Evolutionary conservation across 805 yeast genomes (phyloP), one percentile per base, ranked within the genome.

Genomic region (Hanseniaspora nectarophila): DNA sequence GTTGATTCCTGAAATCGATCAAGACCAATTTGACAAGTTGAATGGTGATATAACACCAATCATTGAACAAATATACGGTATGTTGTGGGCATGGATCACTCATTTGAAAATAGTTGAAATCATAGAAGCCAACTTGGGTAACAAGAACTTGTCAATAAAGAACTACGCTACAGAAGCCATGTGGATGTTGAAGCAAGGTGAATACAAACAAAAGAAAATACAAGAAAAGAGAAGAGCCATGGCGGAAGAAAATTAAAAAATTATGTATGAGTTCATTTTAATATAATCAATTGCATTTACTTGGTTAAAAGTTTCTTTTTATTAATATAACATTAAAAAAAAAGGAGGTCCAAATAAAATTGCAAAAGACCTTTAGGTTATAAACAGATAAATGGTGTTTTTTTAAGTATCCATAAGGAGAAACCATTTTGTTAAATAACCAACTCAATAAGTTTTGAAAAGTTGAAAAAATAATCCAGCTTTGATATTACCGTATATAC

Each of bases 141-240:
- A 86, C 0, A 70, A 67, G 16, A 85, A 84, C 63, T 55, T 89
- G 29, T 82, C 89, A 33, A 88, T 88, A 1, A 71, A 85, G 58
- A 84, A 77, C 58, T 85, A 87, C 63, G 95, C 96, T 0, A 73
- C 83, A 29, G 97, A 89, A 58, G 95, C 96, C 0, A 71, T 89
- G 33, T 89, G 95, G 95, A 67, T 89, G 50, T 86, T 95, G 92
- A 81, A 74, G 58, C 67, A 67, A 54, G 74, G 73, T 40, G 74
- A 73, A 67, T 56, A 60, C 57, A 43, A 56, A 62, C 48, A 54
- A 43, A 35, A 54, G 40, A 3, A 43, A 49, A 31, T 39, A 40
- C 56, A 38, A 42, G 55, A 43, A 20, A 51, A 45, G 15, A 54
- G 37, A 24, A 38, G 43, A 35, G n/a, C 33, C 18, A 42, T 24